phyloP scores from a whole-genome alignment of 345 rosid genomes.

The Camelina sativa region DNA sequence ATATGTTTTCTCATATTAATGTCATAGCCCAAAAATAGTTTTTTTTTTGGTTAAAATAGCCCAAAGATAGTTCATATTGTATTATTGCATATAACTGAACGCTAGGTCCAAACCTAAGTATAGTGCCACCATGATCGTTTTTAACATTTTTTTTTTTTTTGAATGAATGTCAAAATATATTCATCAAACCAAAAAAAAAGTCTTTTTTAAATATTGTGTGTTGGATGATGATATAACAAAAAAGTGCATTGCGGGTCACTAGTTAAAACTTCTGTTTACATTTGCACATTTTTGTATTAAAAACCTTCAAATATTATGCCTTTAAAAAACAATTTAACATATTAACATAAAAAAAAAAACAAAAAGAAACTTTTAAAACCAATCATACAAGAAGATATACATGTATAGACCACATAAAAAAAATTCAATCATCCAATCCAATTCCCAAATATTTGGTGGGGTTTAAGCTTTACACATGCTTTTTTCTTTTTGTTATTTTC shows the following conservation, averaged over 20 bases:
- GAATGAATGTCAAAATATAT: too few species aligned
- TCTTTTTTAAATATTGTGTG: background rate
- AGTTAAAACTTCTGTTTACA: background rate
- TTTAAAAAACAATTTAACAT: background rate
- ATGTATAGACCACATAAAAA: slow-evolving; percentile 3
- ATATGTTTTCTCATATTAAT: background rate
- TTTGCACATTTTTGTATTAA: too few species aligned
- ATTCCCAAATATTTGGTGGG: slow-evolving; percentile 1
- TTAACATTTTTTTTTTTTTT: background rate
- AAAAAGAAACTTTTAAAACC: background rate
- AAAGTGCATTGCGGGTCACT: background rate
- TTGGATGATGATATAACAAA: background rate
- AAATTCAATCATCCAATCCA: background rate
- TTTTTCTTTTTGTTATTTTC: background rate
- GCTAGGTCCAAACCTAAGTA: slow-evolving; percentile 11
- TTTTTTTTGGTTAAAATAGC: too few species aligned
- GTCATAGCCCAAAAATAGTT: background rate
- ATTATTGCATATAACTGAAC: background rate
- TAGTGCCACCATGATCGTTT: background rate
- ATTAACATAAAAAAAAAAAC: background rate
- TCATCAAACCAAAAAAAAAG: background rate
- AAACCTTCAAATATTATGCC: background rate
- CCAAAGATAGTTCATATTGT: background rate
- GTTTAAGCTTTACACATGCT: background rate
- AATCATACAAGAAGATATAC: background rate